A percentile compares a stretch with the other conserved stretches of the same genome.
These are phyloP conservation scores for Cairneyella variabilis DNA, from an alignment of 495 filamentous ascomycete genomes.

Conservation along the genomic window DNA sequence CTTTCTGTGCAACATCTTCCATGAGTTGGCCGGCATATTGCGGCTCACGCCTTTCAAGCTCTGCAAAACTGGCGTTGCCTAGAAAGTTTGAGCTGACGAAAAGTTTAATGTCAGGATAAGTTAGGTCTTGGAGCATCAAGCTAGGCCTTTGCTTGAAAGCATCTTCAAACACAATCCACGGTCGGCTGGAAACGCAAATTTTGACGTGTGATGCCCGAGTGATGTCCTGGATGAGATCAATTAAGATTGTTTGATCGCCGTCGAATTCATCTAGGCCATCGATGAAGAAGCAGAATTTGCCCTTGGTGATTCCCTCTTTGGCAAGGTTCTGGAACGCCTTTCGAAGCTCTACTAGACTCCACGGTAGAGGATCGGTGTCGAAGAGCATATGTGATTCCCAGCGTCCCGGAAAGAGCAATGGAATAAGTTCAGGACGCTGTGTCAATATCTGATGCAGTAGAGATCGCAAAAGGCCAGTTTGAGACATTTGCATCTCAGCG, in stretches of 20 bases:
- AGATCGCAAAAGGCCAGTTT: not conserved
- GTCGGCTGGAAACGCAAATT: slow-evolving; percentile 33
- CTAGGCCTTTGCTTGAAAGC: slow-evolving; percentile 23
- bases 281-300: slow-evolving; percentile 25
- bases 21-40: slow-evolving; percentile 8
- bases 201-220: slow-evolving; percentile 19
- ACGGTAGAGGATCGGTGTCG: not conserved
- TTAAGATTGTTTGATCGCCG: slow-evolving; percentile 20
- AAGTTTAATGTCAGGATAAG: slow-evolving; percentile 27
- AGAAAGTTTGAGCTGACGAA: slow-evolving; percentile 24
- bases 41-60: not conserved
- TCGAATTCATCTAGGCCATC: slow-evolving; percentile 35
- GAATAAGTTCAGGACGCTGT: not conserved
- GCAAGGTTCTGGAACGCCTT: not conserved
- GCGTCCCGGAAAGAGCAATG: not conserved
- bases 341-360: not conserved
- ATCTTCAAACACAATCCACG: slow-evolving; percentile 27
- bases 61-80: slow-evolving; percentile 13
- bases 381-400: not conserved
- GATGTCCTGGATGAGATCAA: slow-evolving; percentile 19
- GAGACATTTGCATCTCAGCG: not conserved
- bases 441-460: not conserved
- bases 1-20: slow-evolving; percentile 17
- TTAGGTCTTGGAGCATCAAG: slow-evolving; percentile 31
- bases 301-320: not conserved